Conservation (phyloP, 2,329 filamentous ascomycete genomes). For the Pestalotiopsis sp. region DNA sequence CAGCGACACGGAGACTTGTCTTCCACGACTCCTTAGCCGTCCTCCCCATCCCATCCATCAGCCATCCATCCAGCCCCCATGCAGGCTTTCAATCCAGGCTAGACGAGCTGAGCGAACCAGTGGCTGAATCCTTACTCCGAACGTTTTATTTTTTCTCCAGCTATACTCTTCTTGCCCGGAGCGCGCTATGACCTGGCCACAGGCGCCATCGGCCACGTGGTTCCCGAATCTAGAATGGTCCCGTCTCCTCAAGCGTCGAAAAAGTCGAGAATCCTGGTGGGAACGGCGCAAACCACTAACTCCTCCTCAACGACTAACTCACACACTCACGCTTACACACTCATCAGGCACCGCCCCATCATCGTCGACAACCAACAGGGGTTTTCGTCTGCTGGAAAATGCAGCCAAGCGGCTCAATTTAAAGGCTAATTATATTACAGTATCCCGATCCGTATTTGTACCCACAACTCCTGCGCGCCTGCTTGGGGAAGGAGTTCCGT, state of each 20-base stretch:
- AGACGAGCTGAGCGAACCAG: background rate
- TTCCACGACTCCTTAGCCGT: background rate
- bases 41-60: background rate
- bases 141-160: background rate
- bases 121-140: background rate
- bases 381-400: background rate
- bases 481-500: background rate
- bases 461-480: slow-evolving; percentile 5
- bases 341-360: background rate
- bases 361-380: background rate
- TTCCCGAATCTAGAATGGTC: background rate
- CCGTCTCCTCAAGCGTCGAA: background rate
- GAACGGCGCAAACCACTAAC: background rate
- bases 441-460: slow-evolving; percentile 7
- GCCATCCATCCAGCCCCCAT: too few relatives aligned
- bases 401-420: slow-evolving; percentile 7
- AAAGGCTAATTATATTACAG: slow-evolving; percentile 5
- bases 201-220: slow-evolving; percentile 3
- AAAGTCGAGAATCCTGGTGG: background rate
- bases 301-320: background rate
- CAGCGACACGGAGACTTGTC: background rate
- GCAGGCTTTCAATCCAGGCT: background rate
- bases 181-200: background rate
- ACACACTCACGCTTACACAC: background rate
- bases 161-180: background rate